Evolutionary conservation across 2,329 filamentous ascomycete species (phyloP).

Genomic region (Aspergillus nomiae): DNA sequence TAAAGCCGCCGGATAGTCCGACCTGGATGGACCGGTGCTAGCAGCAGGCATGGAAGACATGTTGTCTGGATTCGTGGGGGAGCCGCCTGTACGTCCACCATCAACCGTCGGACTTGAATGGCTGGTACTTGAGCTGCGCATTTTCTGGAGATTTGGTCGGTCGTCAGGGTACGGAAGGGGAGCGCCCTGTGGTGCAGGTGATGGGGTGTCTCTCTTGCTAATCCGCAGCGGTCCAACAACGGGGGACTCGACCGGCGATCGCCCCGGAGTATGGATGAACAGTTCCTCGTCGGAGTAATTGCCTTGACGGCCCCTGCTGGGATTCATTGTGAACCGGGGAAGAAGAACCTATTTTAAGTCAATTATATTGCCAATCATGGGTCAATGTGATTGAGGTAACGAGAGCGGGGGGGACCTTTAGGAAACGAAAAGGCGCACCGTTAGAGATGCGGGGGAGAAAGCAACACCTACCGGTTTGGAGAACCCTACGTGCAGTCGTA

Average conservation of each 20-base stretch:
- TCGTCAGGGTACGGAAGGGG: slow-evolving; percentile 74
- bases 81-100: slow-evolving; percentile 21
- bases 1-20: slow-evolving; percentile 44
- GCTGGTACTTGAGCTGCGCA: slow-evolving; percentile 33
- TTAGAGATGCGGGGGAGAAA: not conserved
- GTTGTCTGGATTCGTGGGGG: slow-evolving; percentile 24
- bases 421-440: not conserved
- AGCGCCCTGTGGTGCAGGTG: slow-evolving; percentile 54
- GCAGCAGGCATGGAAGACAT: slow-evolving; percentile 29
- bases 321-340: slow-evolving; percentile 43
- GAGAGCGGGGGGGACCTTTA: not conserved
- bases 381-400: not conserved
- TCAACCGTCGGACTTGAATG: slow-evolving; percentile 30
- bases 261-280: slow-evolving; percentile 52
- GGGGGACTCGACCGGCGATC: slow-evolving; percentile 63
- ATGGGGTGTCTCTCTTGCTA: slow-evolving; percentile 73
- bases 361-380: not conserved
- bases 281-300: slow-evolving; percentile 82
- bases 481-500: not conserved
- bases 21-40: slow-evolving; percentile 30
- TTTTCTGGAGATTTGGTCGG: slow-evolving; percentile 44
- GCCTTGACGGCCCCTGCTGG: slow-evolving; percentile 56
- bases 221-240: slow-evolving; percentile 83
- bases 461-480: not conserved
- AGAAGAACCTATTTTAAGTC: not conserved